Percentiles rank a stretch among this genome's conserved stretches.
Conservation (phyloP, 768 basidiomycete species). For the Gymnopilus dilepis region DNA sequence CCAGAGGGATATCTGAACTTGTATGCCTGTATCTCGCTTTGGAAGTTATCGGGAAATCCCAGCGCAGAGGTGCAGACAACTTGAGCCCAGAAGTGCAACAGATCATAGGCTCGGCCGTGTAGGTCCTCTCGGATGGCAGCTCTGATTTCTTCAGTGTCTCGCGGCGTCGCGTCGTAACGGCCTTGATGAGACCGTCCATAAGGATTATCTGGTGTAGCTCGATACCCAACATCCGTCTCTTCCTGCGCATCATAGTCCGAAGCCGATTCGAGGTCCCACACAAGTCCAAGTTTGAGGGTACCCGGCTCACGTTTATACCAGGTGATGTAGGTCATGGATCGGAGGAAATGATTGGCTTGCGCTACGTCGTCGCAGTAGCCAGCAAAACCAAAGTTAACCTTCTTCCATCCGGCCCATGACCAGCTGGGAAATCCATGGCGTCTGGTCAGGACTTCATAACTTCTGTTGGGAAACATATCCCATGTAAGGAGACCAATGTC, state of each 20-base stretch:
- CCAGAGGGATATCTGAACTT: too few species aligned
- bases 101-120: not conserved
- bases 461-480: not conserved
- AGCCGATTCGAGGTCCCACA: conserved; percentile 5
- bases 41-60: not conserved
- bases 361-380: not conserved
- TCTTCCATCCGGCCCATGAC: conserved; percentile 9
- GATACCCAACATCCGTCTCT: not conserved
- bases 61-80: not conserved
- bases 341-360: not conserved
- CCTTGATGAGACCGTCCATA: not conserved
- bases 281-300: not conserved
- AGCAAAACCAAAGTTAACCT: not conserved
- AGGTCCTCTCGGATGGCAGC: not conserved
- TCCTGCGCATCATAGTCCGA: not conserved
- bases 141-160: not conserved
- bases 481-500: not conserved
- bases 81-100: conserved; percentile 7
- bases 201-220: not conserved
- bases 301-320: conserved; percentile 1
- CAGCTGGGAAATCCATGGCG: conserved; percentile 3
- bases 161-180: not conserved
- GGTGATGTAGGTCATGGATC: not conserved
- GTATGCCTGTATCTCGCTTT: not conserved
- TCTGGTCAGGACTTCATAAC: not conserved